phyloP scores from a whole-genome alignment of 2,329 filamentous ascomycete species.

The Xylaria digitata region DNA sequence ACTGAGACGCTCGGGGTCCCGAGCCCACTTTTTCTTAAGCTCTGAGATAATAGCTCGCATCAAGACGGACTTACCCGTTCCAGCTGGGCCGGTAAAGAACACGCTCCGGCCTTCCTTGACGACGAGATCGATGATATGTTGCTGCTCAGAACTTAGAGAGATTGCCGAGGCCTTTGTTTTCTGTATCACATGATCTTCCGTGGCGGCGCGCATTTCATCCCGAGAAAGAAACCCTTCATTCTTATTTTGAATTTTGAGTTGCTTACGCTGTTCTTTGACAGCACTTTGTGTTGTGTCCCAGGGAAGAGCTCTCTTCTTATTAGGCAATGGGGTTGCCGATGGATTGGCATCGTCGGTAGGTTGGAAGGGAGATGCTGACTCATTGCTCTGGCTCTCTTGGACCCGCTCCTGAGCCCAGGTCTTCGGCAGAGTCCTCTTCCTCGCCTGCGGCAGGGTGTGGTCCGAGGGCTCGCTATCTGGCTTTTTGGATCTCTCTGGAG shows the following conservation, averaged over 20 bases:
- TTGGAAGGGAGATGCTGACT: constrained; percentile 43
- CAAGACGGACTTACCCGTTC: constrained; percentile 95
- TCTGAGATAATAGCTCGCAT: constrained; percentile 90
- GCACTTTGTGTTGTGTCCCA: constrained; percentile 82
- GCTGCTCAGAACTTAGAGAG: constrained; percentile 86
- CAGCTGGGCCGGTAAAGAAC: constrained; percentile 97
- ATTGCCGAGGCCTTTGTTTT: constrained; percentile 64
- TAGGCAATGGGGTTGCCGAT: constrained; percentile 50
- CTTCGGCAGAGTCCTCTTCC: constrained; percentile 75
- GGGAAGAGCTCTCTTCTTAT: constrained; percentile 53
- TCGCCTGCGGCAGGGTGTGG: constrained; percentile 55
- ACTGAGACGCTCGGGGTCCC: constrained; percentile 85
- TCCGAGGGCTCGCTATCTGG: constrained; percentile 58
- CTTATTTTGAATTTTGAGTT: constrained; percentile 73
- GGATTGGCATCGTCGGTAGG: constrained; percentile 45
- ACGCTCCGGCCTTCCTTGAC: constrained; percentile 85
- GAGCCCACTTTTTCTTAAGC: constrained; percentile 78
- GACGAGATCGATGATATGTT: constrained; percentile 84
- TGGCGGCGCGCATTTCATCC: constrained; percentile 60
- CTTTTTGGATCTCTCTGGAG: constrained; percentile 50
- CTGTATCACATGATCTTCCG: constrained; percentile 47
- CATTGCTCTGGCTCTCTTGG: constrained; percentile 39
- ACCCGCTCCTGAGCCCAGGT: constrained; percentile 48
- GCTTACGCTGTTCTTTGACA: constrained; percentile 81
- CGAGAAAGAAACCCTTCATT: constrained; percentile 56